These are phyloP conservation scores for Oryza meyeriana DNA, from an alignment of 176 grass and related monocot genomes.

Conservation along the genomic window DNA sequence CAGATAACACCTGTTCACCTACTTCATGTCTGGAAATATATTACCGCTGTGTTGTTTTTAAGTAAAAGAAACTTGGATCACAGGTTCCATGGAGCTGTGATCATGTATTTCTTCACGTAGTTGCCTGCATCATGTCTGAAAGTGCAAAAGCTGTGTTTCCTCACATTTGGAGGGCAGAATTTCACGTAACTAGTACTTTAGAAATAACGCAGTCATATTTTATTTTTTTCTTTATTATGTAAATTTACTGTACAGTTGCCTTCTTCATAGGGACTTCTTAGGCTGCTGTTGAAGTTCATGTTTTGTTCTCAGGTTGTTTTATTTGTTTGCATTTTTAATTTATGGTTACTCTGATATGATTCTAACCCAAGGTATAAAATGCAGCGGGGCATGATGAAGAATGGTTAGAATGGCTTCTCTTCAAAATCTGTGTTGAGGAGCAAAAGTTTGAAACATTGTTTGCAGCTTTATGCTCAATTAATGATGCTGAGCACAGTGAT, in stretches of 20 bases:
- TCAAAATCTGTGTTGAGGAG: conserved; percentile 82
- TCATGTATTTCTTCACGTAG: not conserved
- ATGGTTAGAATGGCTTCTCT: conserved; percentile 89
- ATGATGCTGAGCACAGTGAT: conserved; percentile 22
- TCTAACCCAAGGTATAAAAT: conserved; percentile 28
- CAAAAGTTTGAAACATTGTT: conserved; percentile 61
- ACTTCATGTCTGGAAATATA: not conserved
- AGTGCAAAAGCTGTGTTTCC: not conserved
- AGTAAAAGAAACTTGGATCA: not conserved
- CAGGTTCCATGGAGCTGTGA: not conserved
- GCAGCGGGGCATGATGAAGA: conserved; percentile 81
- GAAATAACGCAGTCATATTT: not conserved
- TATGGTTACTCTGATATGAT: not conserved
- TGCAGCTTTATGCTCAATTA: conserved; percentile 38
- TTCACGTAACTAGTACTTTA: not conserved
- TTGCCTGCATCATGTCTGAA: not conserved
- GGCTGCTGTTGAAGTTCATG: not conserved
- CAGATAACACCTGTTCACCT: not conserved
- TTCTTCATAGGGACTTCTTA: not conserved
- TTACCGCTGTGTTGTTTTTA: not conserved
- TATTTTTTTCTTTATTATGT: not conserved
- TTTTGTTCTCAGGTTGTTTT: not conserved
- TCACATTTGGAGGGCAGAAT: not conserved
- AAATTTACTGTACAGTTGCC: not conserved
- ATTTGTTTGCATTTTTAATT: not conserved